A percentile compares a stretch with the other conserved stretches of the same genome.
Evolutionary conservation across 495 filamentous ascomycete species (phyloP).

Genomic region (Penicillium pancosmium): DNA sequence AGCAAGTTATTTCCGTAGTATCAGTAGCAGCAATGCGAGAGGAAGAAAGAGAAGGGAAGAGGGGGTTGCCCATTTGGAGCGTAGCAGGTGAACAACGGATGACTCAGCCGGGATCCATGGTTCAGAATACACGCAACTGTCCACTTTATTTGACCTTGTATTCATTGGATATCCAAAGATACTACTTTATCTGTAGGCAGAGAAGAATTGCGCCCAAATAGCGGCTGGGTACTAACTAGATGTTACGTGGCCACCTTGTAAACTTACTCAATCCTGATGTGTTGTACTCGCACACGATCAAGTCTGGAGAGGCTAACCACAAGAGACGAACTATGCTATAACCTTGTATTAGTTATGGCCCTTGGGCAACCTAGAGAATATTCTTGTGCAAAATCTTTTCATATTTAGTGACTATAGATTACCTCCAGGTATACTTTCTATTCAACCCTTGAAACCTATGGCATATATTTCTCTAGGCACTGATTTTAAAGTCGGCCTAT

Average conservation of each 20-base stretch:
- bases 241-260: neutral
- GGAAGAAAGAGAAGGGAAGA: neutral
- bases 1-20: neutral
- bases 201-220: neutral
- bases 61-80: neutral
- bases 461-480: neutral
- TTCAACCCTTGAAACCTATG: neutral
- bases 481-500: neutral
- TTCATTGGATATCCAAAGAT: neutral
- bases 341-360: no score
- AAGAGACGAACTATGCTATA: no score
- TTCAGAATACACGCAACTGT: neutral
- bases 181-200: neutral
- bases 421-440: neutral
- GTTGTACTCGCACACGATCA: no score
- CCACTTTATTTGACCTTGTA: neutral
- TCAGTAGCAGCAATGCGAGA: neutral
- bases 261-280: neutral
- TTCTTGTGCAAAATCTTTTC: no score
- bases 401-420: neutral
- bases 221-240: neutral
- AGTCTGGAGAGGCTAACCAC: no score
- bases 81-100: neutral
- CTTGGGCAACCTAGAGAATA: no score
- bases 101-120: slow-evolving; percentile 1